phyloP scores from a whole-genome alignment of 2,329 filamentous ascomycete species.

The Ciborinia camelliae region DNA sequence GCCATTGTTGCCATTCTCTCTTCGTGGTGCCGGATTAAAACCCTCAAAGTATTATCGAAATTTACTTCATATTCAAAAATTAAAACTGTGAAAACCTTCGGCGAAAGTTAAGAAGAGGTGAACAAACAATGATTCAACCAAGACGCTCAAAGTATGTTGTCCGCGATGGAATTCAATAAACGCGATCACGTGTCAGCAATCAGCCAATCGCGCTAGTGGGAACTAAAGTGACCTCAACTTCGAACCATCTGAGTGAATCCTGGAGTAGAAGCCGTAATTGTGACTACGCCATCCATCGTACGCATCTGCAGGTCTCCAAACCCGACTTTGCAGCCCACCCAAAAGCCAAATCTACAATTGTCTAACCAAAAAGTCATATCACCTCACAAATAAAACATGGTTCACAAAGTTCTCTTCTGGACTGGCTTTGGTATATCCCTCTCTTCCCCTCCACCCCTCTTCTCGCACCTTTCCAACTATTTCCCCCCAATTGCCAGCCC shows the following conservation, averaged over 20 bases:
- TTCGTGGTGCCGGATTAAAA: not conserved
- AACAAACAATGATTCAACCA: not conserved
- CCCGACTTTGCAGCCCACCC: not conserved
- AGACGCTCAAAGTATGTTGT: not conserved
- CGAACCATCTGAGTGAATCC: constrained; percentile 1
- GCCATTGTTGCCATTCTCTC: constrained; percentile 9
- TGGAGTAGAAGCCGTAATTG: constrained; percentile 3
- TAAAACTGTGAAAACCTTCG: not conserved
- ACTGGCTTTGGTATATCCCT: constrained; percentile 79
- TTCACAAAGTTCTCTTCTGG: constrained; percentile 71
- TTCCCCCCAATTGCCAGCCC: constrained; percentile 17
- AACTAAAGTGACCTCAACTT: constrained; percentile 12
- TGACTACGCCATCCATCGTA: not conserved
- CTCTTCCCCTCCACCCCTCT: constrained; percentile 20
- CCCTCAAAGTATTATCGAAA: not conserved
- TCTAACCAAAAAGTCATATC: not conserved
- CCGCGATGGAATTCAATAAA: not conserved
- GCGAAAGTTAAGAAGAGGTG: not conserved
- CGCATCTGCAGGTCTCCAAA: not conserved
- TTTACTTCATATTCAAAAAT: not conserved
- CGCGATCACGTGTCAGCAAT: not conserved
- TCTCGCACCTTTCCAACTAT: not conserved
- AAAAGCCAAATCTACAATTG: not conserved
- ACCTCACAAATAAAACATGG: constrained; percentile 31
- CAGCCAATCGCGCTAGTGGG: constrained; percentile 1